Evolutionary conservation across 2,329 filamentous ascomycete species (phyloP), one percentile per base, ranked within the genome.

Genomic region (Ambrosiella cleistominuta): DNA sequence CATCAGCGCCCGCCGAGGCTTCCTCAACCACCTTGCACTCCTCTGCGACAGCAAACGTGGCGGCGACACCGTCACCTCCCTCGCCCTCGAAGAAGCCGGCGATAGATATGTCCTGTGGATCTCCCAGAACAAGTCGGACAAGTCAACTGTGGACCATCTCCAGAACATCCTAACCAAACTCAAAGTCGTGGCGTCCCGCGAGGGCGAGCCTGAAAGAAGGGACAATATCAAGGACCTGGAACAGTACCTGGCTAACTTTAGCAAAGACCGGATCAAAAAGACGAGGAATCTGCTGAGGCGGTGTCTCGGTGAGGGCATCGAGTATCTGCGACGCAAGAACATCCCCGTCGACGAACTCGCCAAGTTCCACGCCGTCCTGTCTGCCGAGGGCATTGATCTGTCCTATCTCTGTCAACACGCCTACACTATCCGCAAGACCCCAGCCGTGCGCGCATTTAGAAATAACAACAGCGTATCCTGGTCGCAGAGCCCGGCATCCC

Each of bases 11-110:
- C 15, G 36, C 27, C 17, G 8, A 2, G 19, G n/a, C 19, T 36
- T 17, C 35, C 39, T n/a, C 9, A 17, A 47, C 7, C 40, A 39
- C 3, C 57, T 77, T 1, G 67, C 72, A 7, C 74, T 71, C 62
- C 62, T 77, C 6, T 75, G 73, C 61, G 75, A 76, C 57, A 69
- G 69, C 53, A 61, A 65, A 0, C 76, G 75, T 61, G 74, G 75
- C 0, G 75, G 75, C 1, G 62, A 65, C 1, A 70, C 70, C 0
- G 71, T 70, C n/a, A 71, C 75, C 0, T 69, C 75, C 0, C 69
- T 77, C 35, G 73, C 68, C 0, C 62, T 75, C 1, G 68, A 77
- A 60, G 64, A 70, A 0, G 60, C 49, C 0, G 42, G 63, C 1
- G 59, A 68, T 0, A 62, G 62, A n/a, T 68, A 67, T 55, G 64